Percentiles rank a stretch among this genome's conserved stretches.
Conservation (phyloP, 2,329 filamentous ascomycete genomes). For the Fusarium sp. region DNA sequence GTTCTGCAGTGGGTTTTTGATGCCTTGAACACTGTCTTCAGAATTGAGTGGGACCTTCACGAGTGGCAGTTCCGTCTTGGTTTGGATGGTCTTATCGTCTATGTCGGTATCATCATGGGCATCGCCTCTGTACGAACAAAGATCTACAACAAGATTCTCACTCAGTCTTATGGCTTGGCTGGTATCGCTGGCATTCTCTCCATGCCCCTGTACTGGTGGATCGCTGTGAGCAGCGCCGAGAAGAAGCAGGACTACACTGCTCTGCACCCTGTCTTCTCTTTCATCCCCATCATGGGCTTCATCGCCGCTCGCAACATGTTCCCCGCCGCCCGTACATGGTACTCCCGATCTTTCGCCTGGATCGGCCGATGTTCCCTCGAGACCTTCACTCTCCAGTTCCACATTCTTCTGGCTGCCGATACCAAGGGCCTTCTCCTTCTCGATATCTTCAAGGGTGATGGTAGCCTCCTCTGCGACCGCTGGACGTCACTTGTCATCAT, state of each 20-base stretch:
- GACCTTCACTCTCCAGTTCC: constrained; percentile 70
- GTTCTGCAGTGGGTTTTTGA: constrained; percentile 40
- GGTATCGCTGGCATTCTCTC: constrained; percentile 36
- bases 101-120: constrained; percentile 65
- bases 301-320: constrained; percentile 64
- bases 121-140: constrained; percentile 43
- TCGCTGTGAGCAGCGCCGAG: constrained; percentile 45
- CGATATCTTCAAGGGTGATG: constrained; percentile 38
- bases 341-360: constrained; percentile 61
- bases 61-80: constrained; percentile 65
- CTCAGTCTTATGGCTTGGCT: constrained; percentile 35
- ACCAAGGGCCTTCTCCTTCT: constrained; percentile 59
- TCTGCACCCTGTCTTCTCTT: constrained; percentile 67
- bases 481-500: constrained; percentile 47
- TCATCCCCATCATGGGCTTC: constrained; percentile 66
- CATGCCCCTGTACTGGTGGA: constrained; percentile 51
- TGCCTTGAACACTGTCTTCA: constrained; percentile 57
- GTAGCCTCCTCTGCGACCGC: constrained; percentile 40
- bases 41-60: constrained; percentile 61
- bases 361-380: constrained; percentile 70
- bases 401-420: constrained; percentile 72
- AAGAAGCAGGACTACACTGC: constrained; percentile 58
- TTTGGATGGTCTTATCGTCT: constrained; percentile 68
- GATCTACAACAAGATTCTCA: constrained; percentile 40
- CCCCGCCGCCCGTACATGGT: constrained; percentile 28